phyloP scores from a whole-genome alignment of 2,329 filamentous ascomycete genomes.

The Aspergillus amoenus region DNA sequence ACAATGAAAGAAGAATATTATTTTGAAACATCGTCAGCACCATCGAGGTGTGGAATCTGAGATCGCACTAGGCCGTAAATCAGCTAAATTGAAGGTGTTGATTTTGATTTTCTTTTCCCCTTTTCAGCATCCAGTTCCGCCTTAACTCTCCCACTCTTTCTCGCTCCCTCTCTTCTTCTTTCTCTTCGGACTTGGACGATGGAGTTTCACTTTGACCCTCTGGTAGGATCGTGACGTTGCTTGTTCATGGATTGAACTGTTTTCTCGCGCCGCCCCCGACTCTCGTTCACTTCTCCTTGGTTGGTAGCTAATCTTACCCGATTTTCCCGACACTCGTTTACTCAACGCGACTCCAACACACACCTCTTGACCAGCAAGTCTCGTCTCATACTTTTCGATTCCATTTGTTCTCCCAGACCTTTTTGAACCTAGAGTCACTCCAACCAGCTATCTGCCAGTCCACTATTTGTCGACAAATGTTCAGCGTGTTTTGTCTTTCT shows the following conservation, averaged over 20 bases:
- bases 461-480: slow-evolving; percentile 40
- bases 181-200: slow-evolving; percentile 13
- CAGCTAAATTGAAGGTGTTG: not conserved
- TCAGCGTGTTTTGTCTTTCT: slow-evolving; percentile 36
- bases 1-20: slow-evolving; percentile 5
- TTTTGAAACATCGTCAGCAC: slow-evolving; percentile 9
- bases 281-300: slow-evolving; percentile 16
- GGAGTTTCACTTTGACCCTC: slow-evolving; percentile 24
- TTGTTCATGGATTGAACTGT: slow-evolving; percentile 19
- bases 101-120: slow-evolving; percentile 7
- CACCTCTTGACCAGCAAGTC: slow-evolving; percentile 10
- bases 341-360: not conserved
- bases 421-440: not conserved
- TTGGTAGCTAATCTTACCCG: slow-evolving; percentile 11
- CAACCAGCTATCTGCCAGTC: slow-evolving; percentile 22
- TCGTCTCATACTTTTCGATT: slow-evolving; percentile 9
- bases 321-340: slow-evolving; percentile 17
- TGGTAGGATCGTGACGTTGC: slow-evolving; percentile 29
- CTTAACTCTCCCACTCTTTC: slow-evolving; percentile 21
- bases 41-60: slow-evolving; percentile 6
- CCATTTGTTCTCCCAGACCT: not conserved
- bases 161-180: slow-evolving; percentile 13
- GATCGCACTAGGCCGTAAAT: slow-evolving; percentile 11
- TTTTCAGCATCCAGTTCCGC: slow-evolving; percentile 11
- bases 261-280: slow-evolving; percentile 9